These are phyloP conservation scores for Gastrodia elata DNA, from an alignment of 106 monocot genomes.

Conservation along the genomic window DNA sequence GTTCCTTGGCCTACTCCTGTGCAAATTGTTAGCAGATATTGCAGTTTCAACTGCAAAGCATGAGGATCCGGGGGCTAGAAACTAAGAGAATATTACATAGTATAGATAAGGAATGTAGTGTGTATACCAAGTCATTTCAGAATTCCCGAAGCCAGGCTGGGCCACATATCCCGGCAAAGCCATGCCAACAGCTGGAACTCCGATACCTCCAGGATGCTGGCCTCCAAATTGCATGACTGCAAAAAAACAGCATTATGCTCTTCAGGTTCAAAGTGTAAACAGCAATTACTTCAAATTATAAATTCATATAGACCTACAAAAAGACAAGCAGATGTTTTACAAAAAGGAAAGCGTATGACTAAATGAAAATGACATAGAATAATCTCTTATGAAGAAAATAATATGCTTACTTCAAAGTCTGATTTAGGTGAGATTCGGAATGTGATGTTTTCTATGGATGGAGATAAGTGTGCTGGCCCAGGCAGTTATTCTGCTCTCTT, in stretches of 20 bases:
- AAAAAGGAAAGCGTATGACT: not conserved
- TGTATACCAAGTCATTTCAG: slow-evolving; percentile 93
- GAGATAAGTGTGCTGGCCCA: too few species aligned
- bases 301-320: not conserved
- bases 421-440: too few species aligned
- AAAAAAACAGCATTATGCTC: slow-evolving; percentile 1
- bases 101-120: not conserved
- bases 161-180: slow-evolving; percentile 92
- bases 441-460: too few species aligned
- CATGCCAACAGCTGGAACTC: slow-evolving; percentile 91
- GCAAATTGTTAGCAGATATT: not conserved
- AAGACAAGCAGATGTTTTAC: not conserved
- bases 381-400: not conserved
- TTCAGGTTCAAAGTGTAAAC: not conserved
- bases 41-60: not conserved
- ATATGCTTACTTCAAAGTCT: too few species aligned
- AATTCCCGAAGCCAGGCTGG: slow-evolving; percentile 77
- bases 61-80: not conserved
- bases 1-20: not conserved
- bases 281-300: not conserved
- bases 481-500: too few species aligned
- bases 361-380: not conserved
- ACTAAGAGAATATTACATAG: not conserved
- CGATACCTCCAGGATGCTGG: slow-evolving; percentile 65
- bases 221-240: slow-evolving; percentile 89